Conservation (phyloP, 202 grass and related monocot species). For the Dendrocalamus latiflorus region DNA sequence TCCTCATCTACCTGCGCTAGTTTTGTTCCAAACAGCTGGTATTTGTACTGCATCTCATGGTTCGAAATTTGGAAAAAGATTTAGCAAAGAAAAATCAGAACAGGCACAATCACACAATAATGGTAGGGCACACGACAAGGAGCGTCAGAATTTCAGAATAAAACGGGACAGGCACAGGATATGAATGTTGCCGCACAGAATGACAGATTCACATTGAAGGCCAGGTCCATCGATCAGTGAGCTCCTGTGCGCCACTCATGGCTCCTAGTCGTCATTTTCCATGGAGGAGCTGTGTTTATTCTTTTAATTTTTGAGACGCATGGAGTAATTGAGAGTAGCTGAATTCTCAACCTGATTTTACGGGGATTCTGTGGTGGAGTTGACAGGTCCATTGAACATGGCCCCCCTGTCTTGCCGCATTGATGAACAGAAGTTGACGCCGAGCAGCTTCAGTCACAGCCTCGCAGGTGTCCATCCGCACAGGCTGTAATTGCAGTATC, state of each 20-base stretch:
- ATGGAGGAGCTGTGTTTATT: not conserved
- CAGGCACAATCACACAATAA: not conserved
- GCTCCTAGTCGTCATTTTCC: not conserved
- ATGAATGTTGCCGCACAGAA: not conserved
- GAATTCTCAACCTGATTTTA: not conserved
- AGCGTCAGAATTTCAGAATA: not conserved
- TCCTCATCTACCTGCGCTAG: too few species aligned
- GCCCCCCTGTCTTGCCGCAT: not conserved
- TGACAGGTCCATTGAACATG: not conserved
- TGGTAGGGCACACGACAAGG: not conserved
- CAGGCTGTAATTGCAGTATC: not conserved
- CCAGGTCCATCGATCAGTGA: not conserved
- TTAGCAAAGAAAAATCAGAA: not conserved
- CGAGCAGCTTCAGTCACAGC: not conserved
- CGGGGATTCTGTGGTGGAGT: not conserved
- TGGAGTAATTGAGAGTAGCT: not conserved
- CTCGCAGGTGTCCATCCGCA: not conserved
- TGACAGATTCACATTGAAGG: not conserved
- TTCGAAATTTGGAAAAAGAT: not conserved
- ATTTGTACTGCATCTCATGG: not conserved
- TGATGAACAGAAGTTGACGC: conserved; percentile 13
- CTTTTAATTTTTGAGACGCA: not conserved
- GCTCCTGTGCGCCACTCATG: not conserved
- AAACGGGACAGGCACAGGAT: not conserved
- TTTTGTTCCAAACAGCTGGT: not conserved